phyloP scores from a whole-genome alignment of 192 early-diverging fungal species.

The Chytriomyces sp. region DNA sequence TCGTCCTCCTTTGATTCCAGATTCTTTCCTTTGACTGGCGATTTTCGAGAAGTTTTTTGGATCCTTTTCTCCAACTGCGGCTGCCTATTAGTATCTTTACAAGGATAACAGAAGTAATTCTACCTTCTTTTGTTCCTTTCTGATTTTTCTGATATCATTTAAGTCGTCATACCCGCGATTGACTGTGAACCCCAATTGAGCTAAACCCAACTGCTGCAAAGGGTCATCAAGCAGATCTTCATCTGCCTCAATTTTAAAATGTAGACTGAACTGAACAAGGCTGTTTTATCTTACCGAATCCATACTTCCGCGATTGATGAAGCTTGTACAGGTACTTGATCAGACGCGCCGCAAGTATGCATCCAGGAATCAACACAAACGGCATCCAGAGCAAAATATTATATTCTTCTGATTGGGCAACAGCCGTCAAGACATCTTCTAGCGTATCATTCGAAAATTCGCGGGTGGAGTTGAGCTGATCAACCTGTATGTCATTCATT shows the following conservation, averaged over 20 bases:
- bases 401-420: slow-evolving; percentile 14
- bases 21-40: no score
- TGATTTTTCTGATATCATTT: slow-evolving; percentile 53
- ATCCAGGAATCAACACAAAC: slow-evolving; percentile 50
- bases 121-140: slow-evolving; percentile 47
- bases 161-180: slow-evolving; percentile 51
- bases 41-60: background rate
- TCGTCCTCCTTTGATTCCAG: background rate
- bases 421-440: slow-evolving; percentile 4
- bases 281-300: slow-evolving; percentile 54
- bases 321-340: slow-evolving; percentile 49
- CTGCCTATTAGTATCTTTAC: background rate
- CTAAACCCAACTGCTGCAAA: slow-evolving; percentile 52
- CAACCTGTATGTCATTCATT: slow-evolving; percentile 7
- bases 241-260: slow-evolving; percentile 26
- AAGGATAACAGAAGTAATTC: background rate
- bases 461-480: background rate
- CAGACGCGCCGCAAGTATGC: slow-evolving; percentile 44
- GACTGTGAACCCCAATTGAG: slow-evolving; percentile 49
- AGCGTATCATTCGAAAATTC: background rate
- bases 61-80: background rate
- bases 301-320: slow-evolving; percentile 50
- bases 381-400: slow-evolving; percentile 49
- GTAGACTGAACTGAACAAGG: background rate
- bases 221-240: slow-evolving; percentile 55